Base-by-base conservation (phyloP, 106 monocot genomes). In the Dioscorea zingiberensis region DNA sequence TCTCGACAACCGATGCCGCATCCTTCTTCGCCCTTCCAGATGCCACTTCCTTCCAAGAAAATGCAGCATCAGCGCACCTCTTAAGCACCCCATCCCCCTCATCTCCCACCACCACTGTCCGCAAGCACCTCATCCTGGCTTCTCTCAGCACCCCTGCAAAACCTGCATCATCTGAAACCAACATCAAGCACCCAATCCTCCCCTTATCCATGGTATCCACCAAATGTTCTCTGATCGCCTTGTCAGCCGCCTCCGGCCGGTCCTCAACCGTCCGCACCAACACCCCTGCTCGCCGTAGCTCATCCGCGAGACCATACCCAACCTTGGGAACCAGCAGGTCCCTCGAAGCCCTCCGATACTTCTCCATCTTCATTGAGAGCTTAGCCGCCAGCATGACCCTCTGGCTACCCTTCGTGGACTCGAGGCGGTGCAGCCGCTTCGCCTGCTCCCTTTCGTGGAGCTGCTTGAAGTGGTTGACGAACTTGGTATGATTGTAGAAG, bases 11-110 rank as follows among this genome's bases (percentile, higher is more conserved):
- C 14, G 70, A 48, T 29, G 59, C 66, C 47, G 73, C 89, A 25
- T 73, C 73, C 67, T 67, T 75, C 77, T 63, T 84, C 46, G 77
- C 84, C 81, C 86, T 94, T 30, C 93, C 93, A 0, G 74, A 78
- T 1, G 73, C 60, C 60, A 94, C 76, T 17, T 94, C 89, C 67
- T 56, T 72, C 93, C 89, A 94, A 10, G 71, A 74, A 32, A 94
- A 86, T 22, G 65, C 71, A 13, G 59, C 73, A 57, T 94, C 81
- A 0, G 88, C 93, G 45, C 15, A 71, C 70, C 93, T 78, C 81
- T 70, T 89, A 49, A 89, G 66, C 29, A 27, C 73, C 32, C 77
- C 90, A 6, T 76, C 78, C 5, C 62, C 62, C 62, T 85, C 83
- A 4, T 81, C 83, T 29, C 82, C 89, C 5, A 94, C 64, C 19